Percentiles rank a stretch among this genome's conserved stretches.
These are phyloP conservation scores for Termitomyces bulborhizus DNA, from an alignment of 768 basidiomycete species.

Conservation along the genomic window DNA sequence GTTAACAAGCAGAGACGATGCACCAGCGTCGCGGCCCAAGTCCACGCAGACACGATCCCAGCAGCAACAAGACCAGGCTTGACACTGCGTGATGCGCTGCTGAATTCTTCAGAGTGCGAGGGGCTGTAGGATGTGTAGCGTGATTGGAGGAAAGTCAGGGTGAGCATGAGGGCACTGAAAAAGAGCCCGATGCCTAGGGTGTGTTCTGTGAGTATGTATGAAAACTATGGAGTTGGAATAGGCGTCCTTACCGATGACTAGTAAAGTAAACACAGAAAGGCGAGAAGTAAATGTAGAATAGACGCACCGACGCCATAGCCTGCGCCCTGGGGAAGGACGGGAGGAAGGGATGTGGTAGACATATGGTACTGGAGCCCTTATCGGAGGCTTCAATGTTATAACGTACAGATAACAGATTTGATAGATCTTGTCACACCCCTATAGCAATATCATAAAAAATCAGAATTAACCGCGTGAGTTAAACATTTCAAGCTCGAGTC, in stretches of 20 bases:
- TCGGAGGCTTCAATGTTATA: no score
- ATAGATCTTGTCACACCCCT: no score
- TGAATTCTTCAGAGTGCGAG: conserved; percentile 77
- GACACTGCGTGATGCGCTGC: conserved; percentile 73
- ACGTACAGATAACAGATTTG: no score
- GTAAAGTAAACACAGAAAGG: not conserved
- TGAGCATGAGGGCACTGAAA: conserved; percentile 66
- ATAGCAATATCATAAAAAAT: no score
- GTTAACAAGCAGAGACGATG: no score
- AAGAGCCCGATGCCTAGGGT: conserved; percentile 57
- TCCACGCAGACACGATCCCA: conserved; percentile 92
- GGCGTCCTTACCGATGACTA: conserved; percentile 43
- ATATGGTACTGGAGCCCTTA: no score
- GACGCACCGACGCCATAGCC: conserved; percentile 20
- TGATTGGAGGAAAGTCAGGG: conserved; percentile 72
- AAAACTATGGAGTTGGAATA: not conserved
- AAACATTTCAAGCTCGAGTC: no score
- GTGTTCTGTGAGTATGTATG: not conserved
- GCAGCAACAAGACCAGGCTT: conserved; percentile 91
- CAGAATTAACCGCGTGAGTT: no score
- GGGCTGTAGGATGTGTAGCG: conserved; percentile 82
- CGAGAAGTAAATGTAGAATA: not conserved
- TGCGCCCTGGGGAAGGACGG: conserved; percentile 12
- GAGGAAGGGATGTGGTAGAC: no score
- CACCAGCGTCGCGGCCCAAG: conserved; percentile 75